phyloP scores from a whole-genome alignment of 495 filamentous ascomycete species.

The Tuber calosporum region DNA sequence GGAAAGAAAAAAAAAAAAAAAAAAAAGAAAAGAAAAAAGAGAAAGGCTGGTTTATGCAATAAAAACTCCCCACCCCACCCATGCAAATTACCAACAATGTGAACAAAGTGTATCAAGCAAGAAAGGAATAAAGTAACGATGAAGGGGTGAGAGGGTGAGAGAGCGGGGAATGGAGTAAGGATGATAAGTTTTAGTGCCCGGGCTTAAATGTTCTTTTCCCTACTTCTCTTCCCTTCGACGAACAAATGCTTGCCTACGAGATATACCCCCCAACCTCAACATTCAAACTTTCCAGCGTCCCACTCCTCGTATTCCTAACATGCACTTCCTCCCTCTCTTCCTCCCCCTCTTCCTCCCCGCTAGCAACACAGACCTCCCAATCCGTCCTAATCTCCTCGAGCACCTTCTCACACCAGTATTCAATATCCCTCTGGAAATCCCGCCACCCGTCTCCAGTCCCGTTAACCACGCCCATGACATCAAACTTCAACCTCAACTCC shows the following conservation, averaged over 20 bases:
- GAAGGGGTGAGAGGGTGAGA: neutral
- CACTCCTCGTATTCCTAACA: constrained; percentile 36
- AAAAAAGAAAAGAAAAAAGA: neutral
- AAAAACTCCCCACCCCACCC: neutral
- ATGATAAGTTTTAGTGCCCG: neutral
- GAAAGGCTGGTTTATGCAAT: neutral
- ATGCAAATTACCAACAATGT: neutral
- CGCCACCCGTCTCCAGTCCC: constrained; percentile 41
- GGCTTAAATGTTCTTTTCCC: neutral
- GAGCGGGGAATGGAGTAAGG: neutral
- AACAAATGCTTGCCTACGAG: neutral
- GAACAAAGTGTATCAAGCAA: neutral
- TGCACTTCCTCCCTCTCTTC: constrained; percentile 25
- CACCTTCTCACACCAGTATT: constrained; percentile 36
- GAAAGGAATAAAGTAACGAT: neutral
- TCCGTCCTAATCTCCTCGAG: constrained; percentile 39
- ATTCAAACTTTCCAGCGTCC: constrained; percentile 38
- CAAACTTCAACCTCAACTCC: constrained; percentile 78
- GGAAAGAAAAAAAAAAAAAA: neutral
- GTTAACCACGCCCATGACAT: constrained; percentile 79
- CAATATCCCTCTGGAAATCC: constrained; percentile 34
- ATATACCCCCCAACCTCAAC: constrained; percentile 32
- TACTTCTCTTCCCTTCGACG: neutral
- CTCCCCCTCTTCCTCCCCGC: neutral
- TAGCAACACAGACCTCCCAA: constrained; percentile 40